Percentiles rank a stretch among this genome's conserved stretches.
Conservation (phyloP, 164 flowering plant genomes). For the Saururus chinensis region DNA sequence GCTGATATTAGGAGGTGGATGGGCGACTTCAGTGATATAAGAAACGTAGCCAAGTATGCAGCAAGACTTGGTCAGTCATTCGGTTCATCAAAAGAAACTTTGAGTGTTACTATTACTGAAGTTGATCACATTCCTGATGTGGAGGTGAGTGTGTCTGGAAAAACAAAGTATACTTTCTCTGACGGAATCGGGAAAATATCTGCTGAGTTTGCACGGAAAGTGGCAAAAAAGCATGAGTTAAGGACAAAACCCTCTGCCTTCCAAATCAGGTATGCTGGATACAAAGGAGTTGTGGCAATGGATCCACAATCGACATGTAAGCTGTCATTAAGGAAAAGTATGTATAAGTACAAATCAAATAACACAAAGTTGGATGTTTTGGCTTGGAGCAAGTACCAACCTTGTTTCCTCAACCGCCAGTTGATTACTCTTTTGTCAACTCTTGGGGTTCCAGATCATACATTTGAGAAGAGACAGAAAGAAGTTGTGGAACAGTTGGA, state of each 20-base stretch:
- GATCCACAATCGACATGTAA: slow-evolving; percentile 54
- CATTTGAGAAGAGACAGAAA: slow-evolving; percentile 60
- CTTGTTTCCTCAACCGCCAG: slow-evolving; percentile 82
- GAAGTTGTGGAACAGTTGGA: slow-evolving; percentile 54
- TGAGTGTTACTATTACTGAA: slow-evolving; percentile 41
- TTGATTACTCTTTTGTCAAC: slow-evolving; percentile 76
- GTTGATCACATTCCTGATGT: slow-evolving; percentile 51
- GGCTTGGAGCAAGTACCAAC: slow-evolving; percentile 65
- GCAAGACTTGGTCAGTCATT: slow-evolving; percentile 93
- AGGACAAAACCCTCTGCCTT: slow-evolving; percentile 58
- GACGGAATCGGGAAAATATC: slow-evolving; percentile 98
- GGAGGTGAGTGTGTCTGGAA: slow-evolving; percentile 14
- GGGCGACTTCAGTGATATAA: slow-evolving; percentile 73
- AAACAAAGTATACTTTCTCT: slow-evolving; percentile 44
- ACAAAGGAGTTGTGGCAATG: slow-evolving; percentile 88
- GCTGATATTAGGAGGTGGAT: slow-evolving; percentile 58
- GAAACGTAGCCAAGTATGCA: slow-evolving; percentile 82
- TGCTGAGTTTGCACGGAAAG: slow-evolving; percentile 47
- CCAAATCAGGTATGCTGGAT: slow-evolving; percentile 82
- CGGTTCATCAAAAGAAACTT: slow-evolving; percentile 69
- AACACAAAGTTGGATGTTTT: slow-evolving; percentile 63
- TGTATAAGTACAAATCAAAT: slow-evolving; percentile 58
- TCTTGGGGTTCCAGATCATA: slow-evolving; percentile 61
- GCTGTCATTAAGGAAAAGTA: slow-evolving; percentile 62
- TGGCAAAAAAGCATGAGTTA: slow-evolving; percentile 56